Evolutionary conservation across 1,284 basidiomycete genomes (phyloP).

Genomic region (Cutaneotrichosporon mucoides): DNA sequence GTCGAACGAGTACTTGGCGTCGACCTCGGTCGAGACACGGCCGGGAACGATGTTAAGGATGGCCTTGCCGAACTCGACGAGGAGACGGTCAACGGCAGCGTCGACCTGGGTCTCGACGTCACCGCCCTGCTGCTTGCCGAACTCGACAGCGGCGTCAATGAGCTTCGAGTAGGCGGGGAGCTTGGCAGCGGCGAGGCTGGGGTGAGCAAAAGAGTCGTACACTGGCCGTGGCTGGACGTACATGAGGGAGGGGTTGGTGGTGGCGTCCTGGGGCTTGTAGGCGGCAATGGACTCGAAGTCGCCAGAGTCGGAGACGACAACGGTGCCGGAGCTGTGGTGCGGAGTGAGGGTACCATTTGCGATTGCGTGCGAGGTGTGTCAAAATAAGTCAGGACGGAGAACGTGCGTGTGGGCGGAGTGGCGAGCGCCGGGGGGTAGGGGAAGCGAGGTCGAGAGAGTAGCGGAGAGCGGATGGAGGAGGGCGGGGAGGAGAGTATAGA

Average conservation of each 20-base stretch:
- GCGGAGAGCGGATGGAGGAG: no score
- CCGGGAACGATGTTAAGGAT: slow-evolving; percentile 95
- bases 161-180: slow-evolving; percentile 78
- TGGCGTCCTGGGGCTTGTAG: slow-evolving; percentile 91
- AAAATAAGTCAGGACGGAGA: no score
- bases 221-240: slow-evolving; percentile 16
- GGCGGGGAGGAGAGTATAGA: no score
- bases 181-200: slow-evolving; percentile 77
- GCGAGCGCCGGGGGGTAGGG: no score
- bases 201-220: slow-evolving; percentile 48
- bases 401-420: no score
- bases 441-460: no score
- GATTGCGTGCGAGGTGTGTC: no score
- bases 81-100: slow-evolving; percentile 79
- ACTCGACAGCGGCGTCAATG: slow-evolving; percentile 76
- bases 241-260: slow-evolving; percentile 84
- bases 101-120: slow-evolving; percentile 67
- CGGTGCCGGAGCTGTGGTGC: slow-evolving; percentile 64
- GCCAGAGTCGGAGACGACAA: slow-evolving; percentile 91
- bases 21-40: slow-evolving; percentile 98
- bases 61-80: slow-evolving; percentile 94
- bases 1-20: slow-evolving; percentile 94
- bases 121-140: slow-evolving; percentile 75
- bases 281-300: slow-evolving; percentile 64
- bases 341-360: slow-evolving; percentile 29